Percentiles rank a stretch among this genome's conserved stretches.
These are phyloP conservation scores for Parastagonospora nodorum DNA, from an alignment of 2,329 filamentous ascomycete genomes.

Conservation along the genomic window DNA sequence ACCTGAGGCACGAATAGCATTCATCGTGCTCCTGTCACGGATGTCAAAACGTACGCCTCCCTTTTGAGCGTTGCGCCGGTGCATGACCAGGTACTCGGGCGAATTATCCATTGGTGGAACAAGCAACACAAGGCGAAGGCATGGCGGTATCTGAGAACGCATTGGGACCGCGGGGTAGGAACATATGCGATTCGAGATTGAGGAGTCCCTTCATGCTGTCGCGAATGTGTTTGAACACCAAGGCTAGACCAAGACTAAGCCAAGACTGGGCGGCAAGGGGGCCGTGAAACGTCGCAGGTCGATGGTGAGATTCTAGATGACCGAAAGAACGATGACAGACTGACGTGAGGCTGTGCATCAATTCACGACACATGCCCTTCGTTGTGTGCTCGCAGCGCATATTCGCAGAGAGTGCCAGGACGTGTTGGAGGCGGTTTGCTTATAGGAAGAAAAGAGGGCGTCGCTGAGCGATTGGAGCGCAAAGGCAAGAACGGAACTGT, in stretches of 20 bases:
- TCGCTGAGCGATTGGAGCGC: no score
- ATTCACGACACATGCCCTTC: no score
- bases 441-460: no score
- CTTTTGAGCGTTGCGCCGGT: not conserved
- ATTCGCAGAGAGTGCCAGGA: no score
- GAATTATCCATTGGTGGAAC: slow-evolving; percentile 2
- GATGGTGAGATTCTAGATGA: not conserved
- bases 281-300: slow-evolving; percentile 6
- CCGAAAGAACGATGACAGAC: no score
- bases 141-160: not conserved
- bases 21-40: slow-evolving; percentile 2
- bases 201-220: slow-evolving; percentile 4
- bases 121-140: not conserved
- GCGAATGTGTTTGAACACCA: slow-evolving; percentile 3
- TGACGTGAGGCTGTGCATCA: no score
- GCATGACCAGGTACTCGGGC: not conserved
- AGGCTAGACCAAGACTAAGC: slow-evolving; percentile 1
- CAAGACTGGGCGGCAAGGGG: slow-evolving; percentile 7
- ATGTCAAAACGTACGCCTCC: not conserved
- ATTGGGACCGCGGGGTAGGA: slow-evolving; percentile 1
- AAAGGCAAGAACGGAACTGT: no score
- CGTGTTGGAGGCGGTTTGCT: no score
- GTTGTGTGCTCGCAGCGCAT: no score
- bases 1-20: slow-evolving; percentile 5
- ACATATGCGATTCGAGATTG: slow-evolving; percentile 2